A percentile compares a stretch with the other conserved stretches of the same genome.
phyloP scores from a whole-genome alignment of 768 basidiomycete genomes.

The Tulasnella sp. region DNA sequence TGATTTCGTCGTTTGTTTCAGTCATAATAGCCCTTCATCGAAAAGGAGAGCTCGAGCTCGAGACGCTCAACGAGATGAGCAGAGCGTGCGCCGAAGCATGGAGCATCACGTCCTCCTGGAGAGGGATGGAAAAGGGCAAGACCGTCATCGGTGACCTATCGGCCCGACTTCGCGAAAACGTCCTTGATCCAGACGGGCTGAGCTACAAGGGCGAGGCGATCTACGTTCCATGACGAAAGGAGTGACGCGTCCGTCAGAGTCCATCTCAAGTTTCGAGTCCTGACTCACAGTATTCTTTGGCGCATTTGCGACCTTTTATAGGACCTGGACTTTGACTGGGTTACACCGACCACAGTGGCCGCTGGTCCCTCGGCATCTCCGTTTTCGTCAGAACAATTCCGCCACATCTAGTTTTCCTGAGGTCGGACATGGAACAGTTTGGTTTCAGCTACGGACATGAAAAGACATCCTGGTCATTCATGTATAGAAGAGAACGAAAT shows the following conservation, averaged over 20 bases:
- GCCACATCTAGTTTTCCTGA: too few species aligned
- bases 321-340: too few species aligned
- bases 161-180: not conserved
- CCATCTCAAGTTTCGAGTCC: too few species aligned
- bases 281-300: too few species aligned
- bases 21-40: conserved; percentile 51
- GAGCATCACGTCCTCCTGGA: conserved; percentile 58
- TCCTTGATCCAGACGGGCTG: conserved; percentile 6
- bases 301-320: too few species aligned
- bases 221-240: conserved; percentile 11
- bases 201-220: conserved; percentile 3
- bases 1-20: not conserved
- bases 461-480: not conserved
- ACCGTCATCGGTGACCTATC: not conserved
- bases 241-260: too few species aligned
- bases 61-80: conserved; percentile 60
- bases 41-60: conserved; percentile 57
- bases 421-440: too few species aligned
- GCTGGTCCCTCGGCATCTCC: too few species aligned
- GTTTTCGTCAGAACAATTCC: too few species aligned
- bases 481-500: not conserved
- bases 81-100: conserved; percentile 71
- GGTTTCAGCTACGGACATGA: not conserved
- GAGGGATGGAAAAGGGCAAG: conserved; percentile 35
- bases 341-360: too few species aligned